Base-by-base conservation (phyloP, 1,139 yeast species). In the Yamadazyma spencermartinsiae region DNA sequence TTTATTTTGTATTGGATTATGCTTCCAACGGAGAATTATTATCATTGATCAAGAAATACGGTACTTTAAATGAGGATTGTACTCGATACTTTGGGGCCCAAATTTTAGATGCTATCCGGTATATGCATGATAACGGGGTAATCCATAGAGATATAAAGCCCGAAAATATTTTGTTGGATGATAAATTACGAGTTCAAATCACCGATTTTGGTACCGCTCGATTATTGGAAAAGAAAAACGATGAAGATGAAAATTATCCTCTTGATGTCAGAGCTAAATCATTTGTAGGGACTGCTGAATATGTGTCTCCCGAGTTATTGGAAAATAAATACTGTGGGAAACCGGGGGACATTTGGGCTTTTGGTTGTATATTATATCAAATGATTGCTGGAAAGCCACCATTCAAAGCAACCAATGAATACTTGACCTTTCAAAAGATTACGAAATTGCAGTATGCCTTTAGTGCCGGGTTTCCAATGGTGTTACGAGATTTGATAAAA, bases 1-100 rank as follows among this genome's bases (percentile, higher is more conserved):
- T 94, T 36, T 92, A 89, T 61, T 94, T 88, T 64, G 98, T 92
- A 15, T 78, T 92, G 41, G 98, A 92, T 57, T 86, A 79, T 58
- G 98, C 98, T 0, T 77, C 95, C 31, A 86, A 88, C 50, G 99
- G 99, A 7, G 99, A 92, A 61, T 68, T 92, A 29, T 70, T 94
- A 39, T 76, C 89, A 2, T 69, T 90, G 45, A 80, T 92, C 46
- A 86, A 90, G 54, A 79, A 80, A 50, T 69, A 83, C 53, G 90
- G 89, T 6, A 80, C 94, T 1, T 68, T 92, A 32, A 86, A 82
- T 55, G 96, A 89, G 56, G 76, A 72, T 3, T 80, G 95, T 54
- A 76, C 94, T 10, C 74, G 82, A 46, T 89, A 88, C 56, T 83
- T 79, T 50, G 76, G 81, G 45, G 75, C 74, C 8, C 87, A 82